Evolutionary conservation across 1,139 yeast genomes (phyloP), one percentile per base, ranked within the genome.

Genomic region (Hyphopichia wangnamkhiaoensis): DNA sequence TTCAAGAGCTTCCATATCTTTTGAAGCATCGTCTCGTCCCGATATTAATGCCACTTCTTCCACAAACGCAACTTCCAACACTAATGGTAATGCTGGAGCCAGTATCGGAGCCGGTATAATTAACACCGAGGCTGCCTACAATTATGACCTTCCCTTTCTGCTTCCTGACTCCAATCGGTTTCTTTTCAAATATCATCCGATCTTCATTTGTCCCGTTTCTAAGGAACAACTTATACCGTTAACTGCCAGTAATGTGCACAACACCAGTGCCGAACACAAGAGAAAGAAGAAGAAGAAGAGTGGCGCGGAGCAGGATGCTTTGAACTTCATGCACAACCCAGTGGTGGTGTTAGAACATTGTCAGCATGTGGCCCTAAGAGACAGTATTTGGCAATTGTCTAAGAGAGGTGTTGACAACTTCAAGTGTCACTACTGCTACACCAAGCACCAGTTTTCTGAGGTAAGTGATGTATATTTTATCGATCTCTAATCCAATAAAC

Each of bases 191-290:
- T 86, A 81, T 61, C 97, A 90, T 60, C 88, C 95, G 0, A 82
- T 90, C 3, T 90, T 89, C 59, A 90, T 89, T 4, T 90, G 97
- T 58, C 97, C 97, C 0, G 91, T 90, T 1, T 78, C 93, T 6
- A 86, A 88, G 58, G 96, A 89, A 50, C 96, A 91, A 53, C 52
- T 68, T 20, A 54, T 69, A 15, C 77, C 78, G 4, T 52, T 68
- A 19, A 61, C 71, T 1, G 56, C 55, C 7, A 40, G 35, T 12
- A 41, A 43, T 4, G 44, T 33, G 16, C 28, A 37, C 10, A 33
- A 35, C 2, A 33, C 40, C 3, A 54, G 50, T 6, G 49, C 42
- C 5, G 51, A 50, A 14, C 49, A 49, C 15, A 42, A 48, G 26
- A 45, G 50, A 23, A 61, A 56, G 48, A 53, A 56, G 40, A 60